Base-by-base conservation (phyloP, 2,329 filamentous ascomycete species). In the Colletotrichum sp. region DNA sequence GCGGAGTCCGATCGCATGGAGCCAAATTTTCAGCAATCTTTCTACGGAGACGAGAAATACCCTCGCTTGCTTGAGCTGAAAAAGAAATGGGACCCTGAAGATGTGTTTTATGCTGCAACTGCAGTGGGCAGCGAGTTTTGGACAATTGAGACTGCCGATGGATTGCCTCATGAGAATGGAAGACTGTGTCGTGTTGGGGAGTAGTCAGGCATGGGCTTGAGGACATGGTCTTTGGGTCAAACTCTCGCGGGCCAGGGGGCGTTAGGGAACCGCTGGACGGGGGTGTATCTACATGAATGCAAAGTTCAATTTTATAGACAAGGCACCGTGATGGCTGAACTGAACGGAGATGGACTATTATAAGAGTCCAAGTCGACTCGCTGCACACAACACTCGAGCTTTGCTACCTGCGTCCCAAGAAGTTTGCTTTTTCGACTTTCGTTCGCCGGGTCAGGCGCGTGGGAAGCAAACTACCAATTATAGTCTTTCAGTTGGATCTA, bases 1-100 rank as follows among this genome's bases (percentile, higher is more conserved):
- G 83, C 81, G 66, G 83, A 84, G 71, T 81, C 80, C 1, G 81
- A 83, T 34, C 72, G 82, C 8, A 80, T 79, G 71, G 81, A 84
- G 57, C 81, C 81, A 2, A 77, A 83, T 32, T 84, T 82, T 67
- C 79, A 77, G 13, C 63, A 82, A 67, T 72, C 79, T 2, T 84
- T 84, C 55, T 84, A 79, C 26, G 83, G 83, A 4, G 52, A 66
- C 12, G 52, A 80, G 34, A 81, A 81, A 48, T 84, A 84, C 30
- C 71, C 75, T 4, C 69, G 78, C 5, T 76, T 84, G 34, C 39
- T 79, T 8, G 72, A 78, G n/a, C 77, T 82, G 28, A 84, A 84
- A 79, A 77, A 79, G 32, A 80, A 80, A 71, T 78, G 80, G 64
- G 83, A 84, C 22, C 83, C 83, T 5, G 62, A 79, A 18, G 70